Base-by-base conservation (phyloP, 2,329 filamentous ascomycete species). In the Ceratocystiopsis brevicomis region DNA sequence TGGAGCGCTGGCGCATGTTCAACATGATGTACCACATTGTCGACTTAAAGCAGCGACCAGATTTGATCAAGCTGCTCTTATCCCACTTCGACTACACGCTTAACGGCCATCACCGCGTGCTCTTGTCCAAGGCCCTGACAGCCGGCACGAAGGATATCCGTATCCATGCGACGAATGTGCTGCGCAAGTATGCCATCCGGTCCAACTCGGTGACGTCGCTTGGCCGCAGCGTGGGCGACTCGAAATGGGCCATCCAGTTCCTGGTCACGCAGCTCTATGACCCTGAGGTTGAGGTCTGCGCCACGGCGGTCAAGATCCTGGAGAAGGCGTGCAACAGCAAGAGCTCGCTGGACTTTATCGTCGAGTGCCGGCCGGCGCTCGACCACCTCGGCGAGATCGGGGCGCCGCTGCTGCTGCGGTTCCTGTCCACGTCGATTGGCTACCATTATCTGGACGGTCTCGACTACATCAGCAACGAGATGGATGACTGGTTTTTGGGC, bases 11-110 rank as follows among this genome's bases (percentile, higher is more conserved):
- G 88, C 84, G 86, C 53, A 92, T 98, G 70, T 87, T 95, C 62
- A 96, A 96, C 60, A 98, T 98, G 85, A 92, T 96, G 69, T 98
- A 98, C 57, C 90, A 96, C 59, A 94, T 98, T 48, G 73, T 95
- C 45, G 88, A 96, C 55, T 68, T 94, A 38, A 85, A 82, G 53
- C 81, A 90, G 58, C 80, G 90, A 3, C 85, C 88, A 39, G 90
- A 98, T 57, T 67, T 98, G 46, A 85, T 96, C 56, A 85, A 87
- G 56, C 70, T 88, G 11, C 70, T 98, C 32, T 69, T 98, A 10
- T 79, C 81, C 40, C 90, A 87, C 54, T 87, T 98, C 60, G 88
- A 98, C 60, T 98, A 94, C 56, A 81, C 78, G 17, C 65, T 92
- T 19, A 78, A 81, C 49, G 88, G 87, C 1, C 90, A 98, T 58